Base-by-base conservation (phyloP, 129 eudicot species). In the Ambrosia trifida region DNA sequence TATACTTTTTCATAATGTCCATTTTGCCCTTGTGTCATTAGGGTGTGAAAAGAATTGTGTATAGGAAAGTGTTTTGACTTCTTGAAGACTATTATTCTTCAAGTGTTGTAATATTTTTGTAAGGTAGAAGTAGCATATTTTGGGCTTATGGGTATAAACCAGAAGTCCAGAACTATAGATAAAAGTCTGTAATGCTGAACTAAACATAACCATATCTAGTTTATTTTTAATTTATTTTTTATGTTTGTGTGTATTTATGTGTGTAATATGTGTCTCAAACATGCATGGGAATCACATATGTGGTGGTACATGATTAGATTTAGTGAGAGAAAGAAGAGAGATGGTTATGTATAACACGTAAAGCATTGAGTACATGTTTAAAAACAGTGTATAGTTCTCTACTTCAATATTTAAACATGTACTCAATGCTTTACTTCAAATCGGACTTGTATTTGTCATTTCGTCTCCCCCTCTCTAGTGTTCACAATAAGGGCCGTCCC, bases 101-200 rank as follows among this genome's bases (percentile, higher is more conserved):
- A 80, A 83, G 47, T 72, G 78, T 63, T 73, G 57, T 78, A 49
- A 68, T 65, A 67, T 50, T 65, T 57, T 57, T 57, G 40, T 57
- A 28, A 57, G 64, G 40, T 57, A 57, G 36, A 66, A 59, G 65
- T 57, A 36, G 54, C 38, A 20, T 20, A 30, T 72, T 50, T 49
- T 64, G 11, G 30, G 43, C 5, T 32, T 4, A 50, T 16, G 20
- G 24, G 41, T 4, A 3, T 35, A 35, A 3, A 35, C 41, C 41
- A 36, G 5, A 36, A 36, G 7, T 36, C 1, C 7, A 4, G 7
- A 36, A 36, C 3, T 2, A 50, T 50, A 50, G 20, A 50, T 50
- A 50, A 50, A 50, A 5, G 19, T 6, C 24, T 46, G 14, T 46
- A 46, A 52, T 18, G 31, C 0, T 17, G 30, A 18, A 49, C 10